Evolutionary conservation across 2,329 filamentous ascomycete genomes (phyloP).

Genomic region (Daldinia sp.): DNA sequence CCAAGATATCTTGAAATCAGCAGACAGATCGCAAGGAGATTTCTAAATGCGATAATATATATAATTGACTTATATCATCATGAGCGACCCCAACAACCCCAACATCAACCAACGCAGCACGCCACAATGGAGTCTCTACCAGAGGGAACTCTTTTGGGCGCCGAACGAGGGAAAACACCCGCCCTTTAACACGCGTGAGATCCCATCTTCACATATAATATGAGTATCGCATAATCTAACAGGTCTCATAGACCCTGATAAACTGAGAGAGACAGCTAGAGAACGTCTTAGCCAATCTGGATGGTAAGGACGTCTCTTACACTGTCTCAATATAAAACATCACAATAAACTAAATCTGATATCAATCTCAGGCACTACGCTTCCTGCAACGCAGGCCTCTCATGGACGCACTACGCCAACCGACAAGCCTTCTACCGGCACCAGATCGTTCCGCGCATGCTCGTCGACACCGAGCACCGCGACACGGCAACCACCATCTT

Average conservation of each 20-base stretch:
- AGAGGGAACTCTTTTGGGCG: constrained; percentile 48
- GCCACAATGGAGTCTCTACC: constrained; percentile 48
- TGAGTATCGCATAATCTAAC: constrained; percentile 1
- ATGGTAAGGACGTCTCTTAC: no score
- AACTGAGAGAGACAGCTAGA: constrained; percentile 69
- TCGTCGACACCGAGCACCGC: constrained; percentile 70
- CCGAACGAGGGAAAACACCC: constrained; percentile 47
- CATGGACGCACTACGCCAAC: constrained; percentile 66
- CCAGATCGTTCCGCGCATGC: constrained; percentile 70
- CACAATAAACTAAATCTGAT: background rate
- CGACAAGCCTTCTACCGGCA: constrained; percentile 74
- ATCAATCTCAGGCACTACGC: constrained; percentile 60
- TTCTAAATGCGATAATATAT: background rate
- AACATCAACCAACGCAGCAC: constrained; percentile 46
- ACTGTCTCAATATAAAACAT: no score
- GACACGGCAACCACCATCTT: constrained; percentile 70
- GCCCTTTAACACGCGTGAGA: constrained; percentile 46
- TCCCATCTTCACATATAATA: background rate
- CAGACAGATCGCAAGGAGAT: constrained; percentile 4
- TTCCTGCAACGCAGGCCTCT: constrained; percentile 68
- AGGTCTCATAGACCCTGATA: constrained; percentile 61
- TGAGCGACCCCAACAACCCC: constrained; percentile 49
- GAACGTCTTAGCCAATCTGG: constrained; percentile 68
- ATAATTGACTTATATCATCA: constrained; percentile 19
- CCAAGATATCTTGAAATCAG: constrained; percentile 4